Base-by-base conservation (phyloP, 345 rosid genomes). In the Microthlaspi erraticum region DNA sequence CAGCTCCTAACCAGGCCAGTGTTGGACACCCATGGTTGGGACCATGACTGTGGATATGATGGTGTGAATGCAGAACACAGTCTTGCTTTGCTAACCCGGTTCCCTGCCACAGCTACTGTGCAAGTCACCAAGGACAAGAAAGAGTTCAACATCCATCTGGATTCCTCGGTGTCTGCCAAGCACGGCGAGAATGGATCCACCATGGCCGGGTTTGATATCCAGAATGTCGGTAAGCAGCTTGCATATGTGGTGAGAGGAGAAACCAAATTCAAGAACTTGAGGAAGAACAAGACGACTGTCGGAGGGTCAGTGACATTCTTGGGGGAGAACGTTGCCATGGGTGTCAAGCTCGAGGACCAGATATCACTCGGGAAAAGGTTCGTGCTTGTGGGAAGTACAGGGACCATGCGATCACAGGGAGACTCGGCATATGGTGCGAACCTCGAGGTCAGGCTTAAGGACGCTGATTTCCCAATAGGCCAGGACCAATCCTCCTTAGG, bases 181-280 rank as follows among this genome's bases (percentile, higher is more conserved):
- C 91, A 89, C 17, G 97, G 97, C 0, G 93, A 87, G 39, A 85
- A 61, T 51, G 97, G 92, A 26, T 93, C 98, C 43, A 85, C 80
- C 70, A 88, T 93, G 98, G 96, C 85, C 41, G 98, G 98, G 33
- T 93, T 93, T 8, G 98, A 93, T 83, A 85, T 91, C 84, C 98
- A 93, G 77, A 93, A 87, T 74, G 87, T 91, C 2, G 97, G 98
- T 19, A 91, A 89, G 84, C 98, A 88, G 75, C 90, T 88, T 52
- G 98, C 97, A 8, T 93, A 90, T 78, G 77, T 87, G 38, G 44
- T 93, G 32, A 76, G 98, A 53, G 96, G 93, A 54, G 96, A 93
- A 82, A 88, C 90, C 66, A 90, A 93, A 79, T 83, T 93, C 78
- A 90, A 87, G 80, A 88, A 75, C 70, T 79, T 85, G 72, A 86